Evolutionary conservation across 768 basidiomycete species (phyloP).

Genomic region (Mycena indigotica): DNA sequence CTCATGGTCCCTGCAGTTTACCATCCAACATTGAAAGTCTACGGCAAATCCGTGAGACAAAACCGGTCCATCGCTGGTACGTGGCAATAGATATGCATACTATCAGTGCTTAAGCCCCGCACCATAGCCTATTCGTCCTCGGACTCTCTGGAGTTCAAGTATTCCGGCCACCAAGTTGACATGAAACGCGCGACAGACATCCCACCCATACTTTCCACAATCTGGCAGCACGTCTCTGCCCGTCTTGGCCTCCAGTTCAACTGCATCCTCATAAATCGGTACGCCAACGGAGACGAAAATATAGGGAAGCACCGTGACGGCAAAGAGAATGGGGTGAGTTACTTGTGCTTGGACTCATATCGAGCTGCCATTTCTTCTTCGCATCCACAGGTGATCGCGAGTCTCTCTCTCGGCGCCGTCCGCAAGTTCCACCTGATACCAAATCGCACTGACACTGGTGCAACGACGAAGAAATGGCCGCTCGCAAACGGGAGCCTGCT

Average conservation of each 20-base stretch:
- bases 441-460: not conserved
- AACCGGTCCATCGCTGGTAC: not conserved
- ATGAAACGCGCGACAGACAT: not conserved
- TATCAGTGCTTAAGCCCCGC: too few relatives aligned
- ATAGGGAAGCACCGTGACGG: not conserved
- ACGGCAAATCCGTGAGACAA: not conserved
- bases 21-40: not conserved
- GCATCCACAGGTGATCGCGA: not conserved
- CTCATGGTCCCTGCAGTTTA: not conserved
- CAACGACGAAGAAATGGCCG: not conserved
- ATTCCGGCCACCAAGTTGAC: not conserved
- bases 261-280: not conserved
- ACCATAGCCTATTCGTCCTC: not conserved
- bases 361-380: too few relatives aligned
- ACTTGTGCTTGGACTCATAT: not conserved
- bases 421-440: not conserved
- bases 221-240: not conserved
- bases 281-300: not conserved
- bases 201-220: not conserved
- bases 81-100: too few relatives aligned
- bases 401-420: slow-evolving; percentile 1
- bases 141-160: not conserved
- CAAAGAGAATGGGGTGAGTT: not conserved
- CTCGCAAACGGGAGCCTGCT: not conserved
- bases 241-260: not conserved